Base-by-base conservation (phyloP, 495 filamentous ascomycete species). In the Xylaria cubensis region DNA sequence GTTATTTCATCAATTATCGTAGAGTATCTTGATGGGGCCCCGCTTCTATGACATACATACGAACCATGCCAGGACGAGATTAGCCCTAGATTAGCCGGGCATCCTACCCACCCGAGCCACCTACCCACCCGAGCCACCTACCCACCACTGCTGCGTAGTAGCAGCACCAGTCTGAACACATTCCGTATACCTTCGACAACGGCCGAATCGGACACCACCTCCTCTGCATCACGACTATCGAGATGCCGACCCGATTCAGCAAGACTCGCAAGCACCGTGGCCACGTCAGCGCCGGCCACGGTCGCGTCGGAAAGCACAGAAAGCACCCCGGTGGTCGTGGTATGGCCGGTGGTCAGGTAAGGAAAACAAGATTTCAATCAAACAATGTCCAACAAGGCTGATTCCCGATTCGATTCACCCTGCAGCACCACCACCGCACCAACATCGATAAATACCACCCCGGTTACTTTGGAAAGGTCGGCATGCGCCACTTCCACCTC, bases 401-500 rank as follows among this genome's bases (percentile, higher is more conserved):
- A 71, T 26, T n/a, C 32, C 10, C 26, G 9, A 29, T 29, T 58
- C 24, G 26, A 32, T 26, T 29, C 68, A 6, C 32, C n/a, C 8
- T 15, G 34, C 36, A 71, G 86, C 94, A 97, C 87, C 94, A 97
- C 88, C 93, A 97, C 89, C 86, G 92, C 74, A 97, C 93, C 77
- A 97, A 97, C 87, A 86, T 97, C 77, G 94, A 97, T 86, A 96
- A 96, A 39, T 80, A 80, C 77, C 80, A 81, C 34, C 78, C 77
- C 55, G 77, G 77, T 92, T 97, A 97, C 92, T 97, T 97, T 85
- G 94, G 94, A 85, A 97, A 97, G 88, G 94, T 97, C 73, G 94
- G 94, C 87, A 97, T 97, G 94, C 86, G 94, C 75, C 94, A 96
- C 88, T 92, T 97, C 92, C 94, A 97, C 88, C 93, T 93, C 87